Conservation (phyloP, 495 filamentous ascomycete species). For the Aspergillus baeticus region DNA sequence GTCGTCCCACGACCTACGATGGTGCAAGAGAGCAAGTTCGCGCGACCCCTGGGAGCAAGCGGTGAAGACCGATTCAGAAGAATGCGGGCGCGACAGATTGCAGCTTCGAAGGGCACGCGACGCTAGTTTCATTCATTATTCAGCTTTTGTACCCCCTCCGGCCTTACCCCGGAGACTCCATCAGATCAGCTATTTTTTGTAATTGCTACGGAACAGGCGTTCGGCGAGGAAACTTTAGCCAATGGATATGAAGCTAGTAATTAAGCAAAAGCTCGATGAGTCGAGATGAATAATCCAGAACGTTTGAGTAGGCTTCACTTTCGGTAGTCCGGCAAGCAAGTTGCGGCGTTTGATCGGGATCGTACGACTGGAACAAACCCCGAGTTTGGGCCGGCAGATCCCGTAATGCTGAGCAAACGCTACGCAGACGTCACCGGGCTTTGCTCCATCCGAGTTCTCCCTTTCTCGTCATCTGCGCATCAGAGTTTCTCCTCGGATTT, state of each 20-base stretch:
- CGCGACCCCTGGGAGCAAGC: conserved; percentile 66
- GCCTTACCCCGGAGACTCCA: conserved; percentile 13
- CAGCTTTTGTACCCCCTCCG: neutral
- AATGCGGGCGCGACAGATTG: conserved; percentile 71
- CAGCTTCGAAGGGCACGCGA: conserved; percentile 47
- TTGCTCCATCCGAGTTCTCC: conserved; percentile 21
- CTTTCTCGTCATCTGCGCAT: conserved; percentile 7
- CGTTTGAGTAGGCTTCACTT: neutral
- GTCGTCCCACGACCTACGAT: conserved; percentile 68
- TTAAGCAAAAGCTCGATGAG: conserved; percentile 2
- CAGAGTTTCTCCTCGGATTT: neutral
- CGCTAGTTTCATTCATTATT: conserved; percentile 18
- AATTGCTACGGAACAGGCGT: conserved; percentile 12
- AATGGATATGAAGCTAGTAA: neutral
- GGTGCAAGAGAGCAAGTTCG: conserved; percentile 48
- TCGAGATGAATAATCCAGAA: conserved; percentile 2
- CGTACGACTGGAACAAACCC: conserved; percentile 16
- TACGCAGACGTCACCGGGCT: conserved; percentile 29
- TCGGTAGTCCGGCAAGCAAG: neutral
- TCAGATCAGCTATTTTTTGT: conserved; percentile 5
- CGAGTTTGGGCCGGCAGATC: conserved; percentile 26
- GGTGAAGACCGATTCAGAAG: conserved; percentile 79
- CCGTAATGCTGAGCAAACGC: conserved; percentile 10
- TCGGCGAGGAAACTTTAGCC: neutral
- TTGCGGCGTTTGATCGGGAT: conserved; percentile 8